Conservation (phyloP, 78 protist genomes). For the Isochrysis galbana region DNA sequence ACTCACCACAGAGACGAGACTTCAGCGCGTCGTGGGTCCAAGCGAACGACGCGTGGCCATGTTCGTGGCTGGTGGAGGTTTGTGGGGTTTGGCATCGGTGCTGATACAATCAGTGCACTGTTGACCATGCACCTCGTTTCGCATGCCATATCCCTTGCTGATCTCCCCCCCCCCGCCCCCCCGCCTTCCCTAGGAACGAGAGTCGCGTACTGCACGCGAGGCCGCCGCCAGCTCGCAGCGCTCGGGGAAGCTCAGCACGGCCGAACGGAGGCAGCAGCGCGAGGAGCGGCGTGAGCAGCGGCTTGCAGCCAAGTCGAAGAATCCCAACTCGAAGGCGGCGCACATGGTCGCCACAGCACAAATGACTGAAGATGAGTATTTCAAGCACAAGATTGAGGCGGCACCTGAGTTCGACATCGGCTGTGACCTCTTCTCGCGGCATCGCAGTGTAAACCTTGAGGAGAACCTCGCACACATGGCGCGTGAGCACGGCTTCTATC, state of each 20-base stretch:
- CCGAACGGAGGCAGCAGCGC: not conserved
- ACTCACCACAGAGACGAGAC: too few species aligned
- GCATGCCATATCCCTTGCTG: too few species aligned
- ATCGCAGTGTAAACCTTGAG: not conserved
- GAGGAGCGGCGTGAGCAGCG: not conserved
- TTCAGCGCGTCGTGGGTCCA: too few species aligned
- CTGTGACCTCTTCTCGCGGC: conserved; percentile 14
- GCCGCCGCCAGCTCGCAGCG: not conserved
- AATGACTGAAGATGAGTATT: conserved; percentile 9
- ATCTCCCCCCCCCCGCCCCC: too few species aligned
- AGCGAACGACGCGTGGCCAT: too few species aligned
- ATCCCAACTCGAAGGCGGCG: not conserved
- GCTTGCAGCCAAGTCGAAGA: not conserved
- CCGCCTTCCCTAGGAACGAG: too few species aligned
- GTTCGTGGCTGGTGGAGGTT: too few species aligned
- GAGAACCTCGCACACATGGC: conserved; percentile 33
- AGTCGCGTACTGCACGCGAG: not conserved
- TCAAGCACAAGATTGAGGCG: not conserved
- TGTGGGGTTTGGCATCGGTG: too few species aligned
- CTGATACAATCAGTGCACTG: too few species aligned
- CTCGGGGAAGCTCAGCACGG: not conserved
- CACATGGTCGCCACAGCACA: not conserved
- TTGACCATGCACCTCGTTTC: too few species aligned
- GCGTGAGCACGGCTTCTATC: not conserved
- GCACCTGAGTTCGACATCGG: not conserved